phyloP scores from a whole-genome alignment of 495 filamentous ascomycete genomes.

The Podospora appendiculata region DNA sequence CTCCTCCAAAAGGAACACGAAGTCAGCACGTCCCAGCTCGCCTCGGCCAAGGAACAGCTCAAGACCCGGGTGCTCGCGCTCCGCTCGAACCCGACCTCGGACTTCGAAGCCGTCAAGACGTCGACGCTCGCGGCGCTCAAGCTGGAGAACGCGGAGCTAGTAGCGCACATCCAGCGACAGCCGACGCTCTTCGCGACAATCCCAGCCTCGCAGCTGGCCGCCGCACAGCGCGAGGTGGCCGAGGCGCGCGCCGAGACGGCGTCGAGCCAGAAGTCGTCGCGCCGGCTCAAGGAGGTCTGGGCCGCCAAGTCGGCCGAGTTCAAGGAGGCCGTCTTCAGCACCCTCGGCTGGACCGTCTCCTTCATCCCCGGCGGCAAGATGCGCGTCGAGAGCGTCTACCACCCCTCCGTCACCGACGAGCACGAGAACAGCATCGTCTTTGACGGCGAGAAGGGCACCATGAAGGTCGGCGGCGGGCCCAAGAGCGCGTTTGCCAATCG shows the following conservation, averaged over 20 bases:
- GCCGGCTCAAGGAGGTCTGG: constrained; percentile 86
- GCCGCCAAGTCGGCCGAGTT: constrained; percentile 82
- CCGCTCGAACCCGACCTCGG: constrained; percentile 80
- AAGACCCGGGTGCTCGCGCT: constrained; percentile 82
- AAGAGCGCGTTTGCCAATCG: constrained; percentile 76
- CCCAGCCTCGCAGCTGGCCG: constrained; percentile 70
- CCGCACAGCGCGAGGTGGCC: constrained; percentile 59
- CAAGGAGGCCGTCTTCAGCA: constrained; percentile 79
- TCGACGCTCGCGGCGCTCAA: constrained; percentile 67
- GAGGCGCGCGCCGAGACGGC: constrained; percentile 67
- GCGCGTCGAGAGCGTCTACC: constrained; percentile 72
- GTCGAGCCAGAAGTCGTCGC: constrained; percentile 74
- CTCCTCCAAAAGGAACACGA: constrained; percentile 68
- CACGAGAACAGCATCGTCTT: constrained; percentile 91
- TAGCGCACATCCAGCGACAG: constrained; percentile 60
- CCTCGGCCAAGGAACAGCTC: constrained; percentile 60
- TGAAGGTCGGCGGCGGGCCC: constrained; percentile 92
- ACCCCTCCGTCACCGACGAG: constrained; percentile 56
- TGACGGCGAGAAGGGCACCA: constrained; percentile 91
- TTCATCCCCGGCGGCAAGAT: constrained; percentile 93
- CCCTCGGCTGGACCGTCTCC: constrained; percentile 87
- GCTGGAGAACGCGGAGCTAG: constrained; percentile 76
- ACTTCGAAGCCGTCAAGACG: constrained; percentile 73
- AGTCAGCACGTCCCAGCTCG: constrained; percentile 62
- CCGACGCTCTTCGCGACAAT: constrained; percentile 44